These are phyloP conservation scores for Guadua angustifolia DNA, from an alignment of 176 grass and related monocot genomes.

Conservation along the genomic window DNA sequence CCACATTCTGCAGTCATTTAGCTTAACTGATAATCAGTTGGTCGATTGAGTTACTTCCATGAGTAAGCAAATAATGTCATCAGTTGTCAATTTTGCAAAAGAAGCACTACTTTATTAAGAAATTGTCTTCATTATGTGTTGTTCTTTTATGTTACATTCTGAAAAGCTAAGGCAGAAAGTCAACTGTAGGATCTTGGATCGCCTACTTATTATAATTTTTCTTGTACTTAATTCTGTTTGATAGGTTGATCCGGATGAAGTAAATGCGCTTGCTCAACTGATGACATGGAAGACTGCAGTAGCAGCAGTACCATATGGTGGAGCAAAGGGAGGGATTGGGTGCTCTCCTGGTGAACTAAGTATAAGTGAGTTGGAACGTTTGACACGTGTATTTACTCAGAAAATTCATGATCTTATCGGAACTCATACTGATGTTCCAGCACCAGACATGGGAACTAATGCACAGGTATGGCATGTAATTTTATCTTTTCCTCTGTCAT, in stretches of 20 bases:
- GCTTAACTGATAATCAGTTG: background rate
- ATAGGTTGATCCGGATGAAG: slow-evolving; percentile 93
- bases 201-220: background rate
- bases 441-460: slow-evolving; percentile 98
- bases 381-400: slow-evolving; percentile 99
- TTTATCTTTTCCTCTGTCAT: slow-evolving; percentile 1
- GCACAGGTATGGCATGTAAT: slow-evolving; percentile 53
- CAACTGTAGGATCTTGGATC: background rate
- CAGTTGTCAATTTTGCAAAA: background rate
- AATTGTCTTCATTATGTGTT: background rate
- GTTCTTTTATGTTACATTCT: background rate
- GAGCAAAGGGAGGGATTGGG: slow-evolving; percentile 96
- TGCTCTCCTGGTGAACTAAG: slow-evolving; percentile 79
- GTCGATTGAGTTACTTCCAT: background rate
- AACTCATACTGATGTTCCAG: slow-evolving; percentile 86
- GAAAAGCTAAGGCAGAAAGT: background rate
- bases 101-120: background rate
- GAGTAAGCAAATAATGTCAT: background rate
- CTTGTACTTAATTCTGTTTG: slow-evolving; percentile 6
- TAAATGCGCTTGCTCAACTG: slow-evolving; percentile 93
- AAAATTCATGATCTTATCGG: slow-evolving; percentile 98
- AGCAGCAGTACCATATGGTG: slow-evolving; percentile 86
- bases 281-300: slow-evolving; percentile 99
- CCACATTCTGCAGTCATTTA: background rate
- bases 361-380: slow-evolving; percentile 79